Evolutionary conservation across 257 asterid genomes (phyloP).

Genomic region (Lycium ferocissimum): DNA sequence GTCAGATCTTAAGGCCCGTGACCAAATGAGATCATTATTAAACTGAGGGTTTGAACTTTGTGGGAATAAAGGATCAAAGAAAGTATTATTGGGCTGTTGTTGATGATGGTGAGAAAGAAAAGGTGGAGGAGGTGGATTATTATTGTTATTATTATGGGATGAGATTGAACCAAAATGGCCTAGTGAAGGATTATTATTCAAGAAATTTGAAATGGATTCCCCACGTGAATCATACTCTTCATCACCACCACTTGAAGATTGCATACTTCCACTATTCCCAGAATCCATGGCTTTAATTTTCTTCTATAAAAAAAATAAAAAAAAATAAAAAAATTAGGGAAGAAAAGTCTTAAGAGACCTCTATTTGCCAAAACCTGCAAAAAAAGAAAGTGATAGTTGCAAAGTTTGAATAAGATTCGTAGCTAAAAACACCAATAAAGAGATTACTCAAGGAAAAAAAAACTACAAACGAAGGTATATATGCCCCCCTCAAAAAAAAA

Average conservation of each 20-base stretch:
- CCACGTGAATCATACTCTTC: slow-evolving; percentile 70
- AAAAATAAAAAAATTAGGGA: neutral
- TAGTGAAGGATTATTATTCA: slow-evolving; percentile 39
- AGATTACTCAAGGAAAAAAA: neutral
- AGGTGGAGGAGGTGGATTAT: slow-evolving; percentile 14
- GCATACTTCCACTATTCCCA: slow-evolving; percentile 82
- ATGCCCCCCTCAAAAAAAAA: neutral
- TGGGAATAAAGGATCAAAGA: slow-evolving; percentile 46
- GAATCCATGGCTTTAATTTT: slow-evolving; percentile 61
- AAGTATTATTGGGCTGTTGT: slow-evolving; percentile 42
- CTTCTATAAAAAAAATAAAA: neutral
- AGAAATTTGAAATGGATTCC: slow-evolving; percentile 57
- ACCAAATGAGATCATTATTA: slow-evolving; percentile 61
- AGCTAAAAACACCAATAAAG: slow-evolving; percentile 4
- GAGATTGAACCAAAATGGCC: slow-evolving; percentile 48
- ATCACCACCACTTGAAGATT: slow-evolving; percentile 73
- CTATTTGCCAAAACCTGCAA: slow-evolving; percentile 26
- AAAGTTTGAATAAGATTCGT: slow-evolving; percentile 36
- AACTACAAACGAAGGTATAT: too few species aligned
- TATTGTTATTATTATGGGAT: neutral
- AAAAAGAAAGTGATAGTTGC: slow-evolving; percentile 34
- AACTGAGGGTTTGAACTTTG: slow-evolving; percentile 19
- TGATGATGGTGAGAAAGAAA: slow-evolving; percentile 46
- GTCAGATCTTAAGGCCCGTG: slow-evolving; percentile 53
- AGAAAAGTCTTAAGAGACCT: neutral